These are phyloP conservation scores for Chloris gayana DNA, from an alignment of 176 grass and related monocot species.

Conservation along the genomic window DNA sequence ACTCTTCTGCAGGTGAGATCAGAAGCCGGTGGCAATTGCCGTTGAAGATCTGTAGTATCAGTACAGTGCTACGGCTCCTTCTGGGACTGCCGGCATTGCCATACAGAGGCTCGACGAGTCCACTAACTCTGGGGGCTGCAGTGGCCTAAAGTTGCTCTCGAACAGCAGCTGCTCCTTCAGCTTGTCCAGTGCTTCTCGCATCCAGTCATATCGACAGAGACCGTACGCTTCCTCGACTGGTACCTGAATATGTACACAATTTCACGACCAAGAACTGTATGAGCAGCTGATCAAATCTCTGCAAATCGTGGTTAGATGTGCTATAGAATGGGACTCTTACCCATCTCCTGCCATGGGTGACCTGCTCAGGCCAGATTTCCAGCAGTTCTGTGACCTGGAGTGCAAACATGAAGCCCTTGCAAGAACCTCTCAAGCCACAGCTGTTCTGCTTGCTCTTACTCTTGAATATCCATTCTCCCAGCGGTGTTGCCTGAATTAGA, in stretches of 20 bases:
- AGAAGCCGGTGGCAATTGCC: not conserved
- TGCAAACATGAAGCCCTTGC: conserved; percentile 75
- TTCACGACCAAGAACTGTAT: not conserved
- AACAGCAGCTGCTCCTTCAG: conserved; percentile 53
- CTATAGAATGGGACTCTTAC: conserved; percentile 37
- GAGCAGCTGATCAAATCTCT: conserved; percentile 1
- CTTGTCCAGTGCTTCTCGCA: conserved; percentile 56
- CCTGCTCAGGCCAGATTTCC: conserved; percentile 70
- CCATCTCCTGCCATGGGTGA: conserved; percentile 68
- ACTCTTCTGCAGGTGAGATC: conserved; percentile 20
- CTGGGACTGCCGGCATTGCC: conserved; percentile 18
- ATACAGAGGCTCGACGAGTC: conserved; percentile 32
- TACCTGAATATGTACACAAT: conserved; percentile 42
- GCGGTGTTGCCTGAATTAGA: conserved; percentile 42
- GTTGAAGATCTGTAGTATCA: not conserved
- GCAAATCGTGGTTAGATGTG: not conserved
- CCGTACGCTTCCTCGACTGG: conserved; percentile 43
- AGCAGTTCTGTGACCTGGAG: conserved; percentile 70
- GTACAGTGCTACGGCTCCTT: conserved; percentile 43
- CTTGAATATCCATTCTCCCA: conserved; percentile 75
- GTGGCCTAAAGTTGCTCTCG: not conserved
- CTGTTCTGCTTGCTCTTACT: conserved; percentile 74
- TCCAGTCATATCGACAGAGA: conserved; percentile 77
- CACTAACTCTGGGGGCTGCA: not conserved
- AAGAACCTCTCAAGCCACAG: conserved; percentile 53